Evolutionary conservation across 768 basidiomycete species (phyloP).

Genomic region (Boletus eberwhitei): DNA sequence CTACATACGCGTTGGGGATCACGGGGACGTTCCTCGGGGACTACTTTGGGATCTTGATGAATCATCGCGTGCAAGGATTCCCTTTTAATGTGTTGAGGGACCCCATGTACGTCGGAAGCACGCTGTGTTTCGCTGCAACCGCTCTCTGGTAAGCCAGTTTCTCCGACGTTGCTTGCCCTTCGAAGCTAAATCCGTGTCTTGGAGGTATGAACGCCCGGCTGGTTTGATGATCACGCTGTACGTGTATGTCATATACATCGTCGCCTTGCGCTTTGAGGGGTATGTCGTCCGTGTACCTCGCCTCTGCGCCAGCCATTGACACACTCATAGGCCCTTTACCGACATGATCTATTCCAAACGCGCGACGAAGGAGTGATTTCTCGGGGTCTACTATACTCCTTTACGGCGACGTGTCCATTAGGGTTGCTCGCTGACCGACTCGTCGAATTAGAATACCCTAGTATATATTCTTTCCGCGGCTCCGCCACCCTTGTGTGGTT

Average conservation of each 20-base stretch:
- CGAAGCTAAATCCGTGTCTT: background rate
- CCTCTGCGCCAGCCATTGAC: background rate
- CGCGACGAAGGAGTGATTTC: slow-evolving; percentile 13
- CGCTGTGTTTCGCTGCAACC: slow-evolving; percentile 81
- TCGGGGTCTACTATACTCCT: background rate
- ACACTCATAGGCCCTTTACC: slow-evolving; percentile 59
- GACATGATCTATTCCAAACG: slow-evolving; percentile 76
- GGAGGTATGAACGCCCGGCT: slow-evolving; percentile 81
- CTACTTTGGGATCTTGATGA: slow-evolving; percentile 86
- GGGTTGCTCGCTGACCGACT: background rate
- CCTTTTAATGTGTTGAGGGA: slow-evolving; percentile 91
- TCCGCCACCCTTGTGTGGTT: background rate
- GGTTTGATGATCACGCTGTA: slow-evolving; percentile 78
- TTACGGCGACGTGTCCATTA: background rate
- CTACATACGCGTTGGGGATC: slow-evolving; percentile 87
- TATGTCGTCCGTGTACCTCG: slow-evolving; percentile 37
- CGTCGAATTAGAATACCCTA: background rate
- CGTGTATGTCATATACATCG: slow-evolving; percentile 78
- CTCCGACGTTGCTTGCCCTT: background rate
- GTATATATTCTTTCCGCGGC: background rate
- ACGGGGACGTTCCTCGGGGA: slow-evolving; percentile 91
- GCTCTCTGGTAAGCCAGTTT: slow-evolving; percentile 71
- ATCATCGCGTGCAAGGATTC: slow-evolving; percentile 89
- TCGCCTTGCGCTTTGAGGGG: slow-evolving; percentile 91
- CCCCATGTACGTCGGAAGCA: slow-evolving; percentile 97